A percentile compares a stretch with the other conserved stretches of the same genome.
Conservation (phyloP, 2,329 filamentous ascomycete species). For the Exutisphaerella laricina region DNA sequence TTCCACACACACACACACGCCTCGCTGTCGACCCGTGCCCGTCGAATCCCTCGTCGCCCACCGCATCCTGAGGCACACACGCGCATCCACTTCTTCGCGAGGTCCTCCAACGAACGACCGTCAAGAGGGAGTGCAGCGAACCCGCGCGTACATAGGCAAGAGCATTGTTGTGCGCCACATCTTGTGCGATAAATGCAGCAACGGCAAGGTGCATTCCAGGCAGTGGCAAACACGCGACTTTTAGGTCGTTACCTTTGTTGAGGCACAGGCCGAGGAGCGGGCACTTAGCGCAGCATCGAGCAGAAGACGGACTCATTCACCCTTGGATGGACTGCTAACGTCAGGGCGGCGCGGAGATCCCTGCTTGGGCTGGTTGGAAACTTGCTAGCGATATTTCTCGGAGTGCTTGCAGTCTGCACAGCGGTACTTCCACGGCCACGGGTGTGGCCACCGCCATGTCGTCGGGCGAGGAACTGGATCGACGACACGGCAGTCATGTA, state of each 20-base stretch:
- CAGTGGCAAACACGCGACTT: constrained; percentile 15
- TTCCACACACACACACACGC: neutral
- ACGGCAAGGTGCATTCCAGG: neutral
- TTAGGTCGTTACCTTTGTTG: constrained; percentile 18
- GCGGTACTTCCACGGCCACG: constrained; percentile 1
- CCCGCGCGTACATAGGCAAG: too few species aligned
- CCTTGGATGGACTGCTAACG: constrained; percentile 5
- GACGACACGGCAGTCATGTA: constrained; percentile 6
- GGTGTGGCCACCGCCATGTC: constrained; percentile 6
- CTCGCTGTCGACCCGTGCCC: neutral
- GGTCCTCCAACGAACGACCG: too few species aligned
- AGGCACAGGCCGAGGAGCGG: too few species aligned
- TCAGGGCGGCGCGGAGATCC: constrained; percentile 6
- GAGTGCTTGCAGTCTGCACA: neutral
- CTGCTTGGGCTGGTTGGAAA: constrained; percentile 1
- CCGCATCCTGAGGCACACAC: neutral
- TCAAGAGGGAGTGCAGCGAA: too few species aligned
- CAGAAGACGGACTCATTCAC: neutral
- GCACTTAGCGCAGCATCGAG: too few species aligned
- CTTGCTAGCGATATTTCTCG: neutral
- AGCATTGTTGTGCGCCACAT: neutral
- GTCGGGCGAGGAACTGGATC: constrained; percentile 3
- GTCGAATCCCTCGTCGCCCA: neutral
- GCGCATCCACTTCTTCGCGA: too few species aligned
- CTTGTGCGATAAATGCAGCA: constrained; percentile 5